Conservation (phyloP, 2,329 filamentous ascomycete species). For the Ascochyta fabae region DNA sequence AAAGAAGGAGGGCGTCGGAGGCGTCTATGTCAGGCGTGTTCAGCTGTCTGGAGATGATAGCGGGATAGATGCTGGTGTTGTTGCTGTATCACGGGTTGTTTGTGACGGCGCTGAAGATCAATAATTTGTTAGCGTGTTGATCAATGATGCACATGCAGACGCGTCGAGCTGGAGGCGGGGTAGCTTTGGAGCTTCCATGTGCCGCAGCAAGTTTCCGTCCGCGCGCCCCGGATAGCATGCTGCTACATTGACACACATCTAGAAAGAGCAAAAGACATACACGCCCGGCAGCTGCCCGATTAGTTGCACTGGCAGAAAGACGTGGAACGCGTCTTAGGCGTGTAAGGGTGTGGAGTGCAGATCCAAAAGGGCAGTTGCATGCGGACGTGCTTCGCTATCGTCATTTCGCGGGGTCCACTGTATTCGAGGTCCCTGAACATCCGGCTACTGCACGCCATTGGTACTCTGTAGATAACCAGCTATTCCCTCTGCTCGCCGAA, state of each 20-base stretch:
- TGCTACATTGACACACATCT: background rate
- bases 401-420: conserved; percentile 35
- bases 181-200: conserved; percentile 4
- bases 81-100: background rate
- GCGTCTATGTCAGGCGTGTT: background rate
- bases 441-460: conserved; percentile 11
- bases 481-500: conserved; percentile 23
- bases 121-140: conserved; percentile 8
- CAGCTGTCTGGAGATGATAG: background rate
- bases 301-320: conserved; percentile 3
- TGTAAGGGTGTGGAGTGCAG: conserved; percentile 19
- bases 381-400: conserved; percentile 26
- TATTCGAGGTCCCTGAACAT: conserved; percentile 10
- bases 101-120: background rate
- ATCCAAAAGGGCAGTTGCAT: conserved; percentile 35
- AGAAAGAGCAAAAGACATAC: conserved; percentile 3
- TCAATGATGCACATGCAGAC: conserved; percentile 12
- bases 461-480: conserved; percentile 30
- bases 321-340: conserved; percentile 11
- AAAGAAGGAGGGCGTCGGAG: background rate
- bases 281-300: background rate
- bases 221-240: background rate
- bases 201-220: conserved; percentile 1
- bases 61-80: background rate
- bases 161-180: conserved; percentile 15